These are phyloP conservation scores for Lepidium campestre DNA, from an alignment of 441 rosid species.

Conservation along the genomic window DNA sequence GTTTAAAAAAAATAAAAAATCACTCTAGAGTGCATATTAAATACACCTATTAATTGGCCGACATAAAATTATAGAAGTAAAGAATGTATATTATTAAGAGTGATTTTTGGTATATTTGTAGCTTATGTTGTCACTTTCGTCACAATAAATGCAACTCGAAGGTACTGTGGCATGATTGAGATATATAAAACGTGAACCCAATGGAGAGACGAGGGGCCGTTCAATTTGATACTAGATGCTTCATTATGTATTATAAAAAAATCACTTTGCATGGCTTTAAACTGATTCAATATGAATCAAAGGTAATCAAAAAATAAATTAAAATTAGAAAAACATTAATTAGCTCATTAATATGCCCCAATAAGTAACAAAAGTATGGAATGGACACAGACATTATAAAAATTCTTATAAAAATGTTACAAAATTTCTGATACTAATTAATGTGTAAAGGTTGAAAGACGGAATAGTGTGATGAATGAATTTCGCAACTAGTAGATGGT, in stretches of 20 bases:
- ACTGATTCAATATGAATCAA: background rate
- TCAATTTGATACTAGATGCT: too few relatives aligned
- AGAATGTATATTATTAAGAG: background rate
- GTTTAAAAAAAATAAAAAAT: background rate
- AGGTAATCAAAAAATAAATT: background rate
- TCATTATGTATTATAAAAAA: too few relatives aligned
- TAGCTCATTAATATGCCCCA: too few relatives aligned
- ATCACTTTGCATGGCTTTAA: background rate
- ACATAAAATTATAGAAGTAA: too few relatives aligned
- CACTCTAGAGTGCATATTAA: background rate
- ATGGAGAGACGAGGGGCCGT: background rate
- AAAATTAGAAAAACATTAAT: background rate
- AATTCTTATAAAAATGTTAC: too few relatives aligned
- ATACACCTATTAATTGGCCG: background rate
- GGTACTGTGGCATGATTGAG: background rate
- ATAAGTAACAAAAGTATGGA: too few relatives aligned
- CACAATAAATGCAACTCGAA: background rate
- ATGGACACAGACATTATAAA: too few relatives aligned
- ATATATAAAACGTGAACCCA: background rate
- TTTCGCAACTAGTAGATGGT: too few relatives aligned
- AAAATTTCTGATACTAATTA: too few relatives aligned
- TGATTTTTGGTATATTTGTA: background rate
- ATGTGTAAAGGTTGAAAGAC: too few relatives aligned
- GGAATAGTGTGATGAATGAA: too few relatives aligned
- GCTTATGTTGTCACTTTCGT: constrained; percentile 5